Percentiles rank a stretch among this genome's conserved stretches.
Evolutionary conservation across 306 rosid species (phyloP).

Genomic region (Lathyrus aphaca): DNA sequence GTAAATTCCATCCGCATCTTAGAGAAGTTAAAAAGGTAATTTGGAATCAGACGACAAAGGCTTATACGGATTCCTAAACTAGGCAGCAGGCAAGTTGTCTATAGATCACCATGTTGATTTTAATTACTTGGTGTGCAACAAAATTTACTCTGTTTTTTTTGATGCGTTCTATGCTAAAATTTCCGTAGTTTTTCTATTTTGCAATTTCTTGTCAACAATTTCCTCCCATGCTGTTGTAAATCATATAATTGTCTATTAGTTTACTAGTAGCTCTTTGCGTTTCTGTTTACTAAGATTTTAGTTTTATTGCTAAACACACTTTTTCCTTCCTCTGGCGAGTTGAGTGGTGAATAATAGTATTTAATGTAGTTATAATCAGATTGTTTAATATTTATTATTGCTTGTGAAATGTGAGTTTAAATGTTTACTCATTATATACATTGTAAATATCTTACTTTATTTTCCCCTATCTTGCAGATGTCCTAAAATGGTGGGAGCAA

Average conservation of each 20-base stretch:
- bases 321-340: background rate
- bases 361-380: constrained; percentile 3
- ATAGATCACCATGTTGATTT: background rate
- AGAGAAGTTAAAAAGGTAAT: background rate
- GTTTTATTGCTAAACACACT: background rate
- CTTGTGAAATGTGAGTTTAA: background rate
- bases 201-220: background rate
- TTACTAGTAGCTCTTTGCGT: background rate
- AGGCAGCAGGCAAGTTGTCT: background rate
- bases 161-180: background rate
- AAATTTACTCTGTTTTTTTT: background rate
- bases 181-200: background rate
- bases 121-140: background rate
- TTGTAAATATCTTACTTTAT: background rate
- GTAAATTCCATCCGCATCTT: no score
- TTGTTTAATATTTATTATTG: background rate
- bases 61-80: background rate
- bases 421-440: background rate
- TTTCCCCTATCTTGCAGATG: constrained; percentile 34
- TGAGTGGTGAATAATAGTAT: background rate
- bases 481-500: constrained; percentile 32
- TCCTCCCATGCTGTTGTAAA: background rate
- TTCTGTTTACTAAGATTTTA: background rate
- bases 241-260: background rate
- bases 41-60: background rate